Base-by-base conservation (phyloP, 768 basidiomycete genomes). In the Atractiella rhizophila region DNA sequence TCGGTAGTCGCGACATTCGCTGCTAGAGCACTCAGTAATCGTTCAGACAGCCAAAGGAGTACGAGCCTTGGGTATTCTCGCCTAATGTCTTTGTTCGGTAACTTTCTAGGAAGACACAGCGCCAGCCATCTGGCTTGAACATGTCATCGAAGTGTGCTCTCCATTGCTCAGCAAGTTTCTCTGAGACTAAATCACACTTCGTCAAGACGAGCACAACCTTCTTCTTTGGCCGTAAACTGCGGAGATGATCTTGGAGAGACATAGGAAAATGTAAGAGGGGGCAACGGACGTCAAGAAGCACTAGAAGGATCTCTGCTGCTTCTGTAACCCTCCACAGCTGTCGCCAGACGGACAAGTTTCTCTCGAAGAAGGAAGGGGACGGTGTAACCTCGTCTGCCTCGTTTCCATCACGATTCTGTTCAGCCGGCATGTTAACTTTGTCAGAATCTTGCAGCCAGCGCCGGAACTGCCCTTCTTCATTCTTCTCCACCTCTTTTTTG, bases 311-410 rank as follows among this genome's bases (percentile, higher is more conserved):
- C 51, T 83, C 70, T 0, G 80, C 80, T 20, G 78, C 75, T 60
- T 96, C 88, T 5, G 75, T 72, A 18, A 91, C 86, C 28, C 88
- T 70, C 88, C 88, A 94, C 71, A 94, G 61, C 61, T 94, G 88
- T 47, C 86, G 62, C 85, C 85, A 94, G 12, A 91, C 83, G 54
- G 91, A 79, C 33, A 91, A 52, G 56, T 94, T 35, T 16, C 18
- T 35, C 76, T 73, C 2, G 76, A 71, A 4, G 78, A 75, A 32
- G 62, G 60, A 9, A 48, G 71, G 13, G 28, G 21, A 7, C 21
- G n/a, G 12, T 28, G 9, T 18, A 6, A 12, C 18, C 18, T 7
- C 44, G 26, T 35, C 29, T 20, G 20, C 25, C 24, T 28, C 39
- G 8, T 36, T 23, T 23, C 38, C 43, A 19, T 43, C 49, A 35